Percentiles rank a stretch among this genome's conserved stretches.
phyloP scores from a whole-genome alignment of 257 asterid species.

The Plantago ovata region DNA sequence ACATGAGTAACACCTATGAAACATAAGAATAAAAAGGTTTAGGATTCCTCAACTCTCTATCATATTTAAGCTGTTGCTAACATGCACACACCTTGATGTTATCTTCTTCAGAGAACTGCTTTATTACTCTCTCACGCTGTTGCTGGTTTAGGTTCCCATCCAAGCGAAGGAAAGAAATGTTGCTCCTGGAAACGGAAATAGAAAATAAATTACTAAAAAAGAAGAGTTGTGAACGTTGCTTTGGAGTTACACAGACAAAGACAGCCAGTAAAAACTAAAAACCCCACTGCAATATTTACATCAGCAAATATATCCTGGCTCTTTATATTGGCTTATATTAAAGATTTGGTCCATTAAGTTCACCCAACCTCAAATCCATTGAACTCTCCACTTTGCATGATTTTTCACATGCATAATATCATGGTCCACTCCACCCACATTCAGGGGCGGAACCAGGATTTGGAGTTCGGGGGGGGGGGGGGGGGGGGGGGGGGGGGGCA shows the following conservation, averaged over 20 bases:
- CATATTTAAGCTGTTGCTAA: not conserved
- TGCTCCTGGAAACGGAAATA: constrained; percentile 41
- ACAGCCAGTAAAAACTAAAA: not conserved
- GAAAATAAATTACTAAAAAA: not conserved
- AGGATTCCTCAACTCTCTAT: not conserved
- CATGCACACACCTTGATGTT: constrained; percentile 48
- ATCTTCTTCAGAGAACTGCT: constrained; percentile 81
- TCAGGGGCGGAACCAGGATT: too few species aligned
- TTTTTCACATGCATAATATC: too few species aligned
- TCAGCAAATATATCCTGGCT: not conserved
- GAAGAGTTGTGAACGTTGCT: too few species aligned
- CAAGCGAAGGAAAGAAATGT: constrained; percentile 71
- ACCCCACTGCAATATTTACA: too few species aligned
- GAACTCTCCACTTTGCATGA: too few species aligned
- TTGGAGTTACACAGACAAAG: not conserved
- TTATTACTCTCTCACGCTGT: constrained; percentile 85
- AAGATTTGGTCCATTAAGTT: not conserved
- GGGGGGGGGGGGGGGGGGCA: too few species aligned
- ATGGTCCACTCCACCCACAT: too few species aligned
- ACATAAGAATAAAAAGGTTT: constrained; percentile 8
- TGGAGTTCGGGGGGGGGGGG: too few species aligned
- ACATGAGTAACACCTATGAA: constrained; percentile 82
- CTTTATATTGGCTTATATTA: not conserved
- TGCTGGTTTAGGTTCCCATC: constrained; percentile 95
- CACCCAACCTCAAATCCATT: too few species aligned